A percentile compares a stretch with the other conserved stretches of the same genome.
Evolutionary conservation across 306 rosid genomes (phyloP).

Genomic region (Bauhinia variegata): DNA sequence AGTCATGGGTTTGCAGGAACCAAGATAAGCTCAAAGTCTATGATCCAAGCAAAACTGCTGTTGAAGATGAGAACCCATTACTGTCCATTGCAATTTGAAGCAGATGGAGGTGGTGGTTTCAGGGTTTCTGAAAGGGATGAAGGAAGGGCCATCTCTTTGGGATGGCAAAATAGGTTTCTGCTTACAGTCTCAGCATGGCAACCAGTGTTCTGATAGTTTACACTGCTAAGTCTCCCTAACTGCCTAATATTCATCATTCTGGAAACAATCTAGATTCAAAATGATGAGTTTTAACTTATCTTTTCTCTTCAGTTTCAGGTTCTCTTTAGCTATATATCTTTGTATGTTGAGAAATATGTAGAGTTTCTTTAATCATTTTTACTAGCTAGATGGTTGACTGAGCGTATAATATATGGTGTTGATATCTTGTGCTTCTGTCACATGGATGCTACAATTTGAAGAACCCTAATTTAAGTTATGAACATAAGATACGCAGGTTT

Average conservation of each 20-base stretch:
- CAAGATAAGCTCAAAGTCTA: conserved; percentile 58
- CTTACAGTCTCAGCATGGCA: conserved; percentile 78
- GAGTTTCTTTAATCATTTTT: neutral
- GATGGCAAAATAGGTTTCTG: conserved; percentile 82
- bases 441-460: conserved; percentile 2
- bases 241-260: conserved; percentile 42
- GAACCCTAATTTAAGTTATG: conserved; percentile 45
- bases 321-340: conserved; percentile 10
- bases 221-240: conserved; percentile 21
- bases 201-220: conserved; percentile 27
- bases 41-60: conserved; percentile 75
- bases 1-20: conserved; percentile 56
- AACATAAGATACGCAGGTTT: conserved; percentile 15
- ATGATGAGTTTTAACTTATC: conserved; percentile 35
- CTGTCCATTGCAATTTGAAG: conserved; percentile 61
- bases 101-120: conserved; percentile 65
- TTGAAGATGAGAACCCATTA: conserved; percentile 74
- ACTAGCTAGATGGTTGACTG: neutral
- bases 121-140: conserved; percentile 77
- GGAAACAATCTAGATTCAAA: conserved; percentile 38
- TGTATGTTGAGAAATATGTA: conserved; percentile 15
- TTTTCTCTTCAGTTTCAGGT: neutral
- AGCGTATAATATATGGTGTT: conserved; percentile 29
- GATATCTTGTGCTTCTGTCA: neutral
- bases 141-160: conserved; percentile 67